phyloP scores from a whole-genome alignment of 2,329 filamentous ascomycete genomes.

The Ceratocystis ficicola region DNA sequence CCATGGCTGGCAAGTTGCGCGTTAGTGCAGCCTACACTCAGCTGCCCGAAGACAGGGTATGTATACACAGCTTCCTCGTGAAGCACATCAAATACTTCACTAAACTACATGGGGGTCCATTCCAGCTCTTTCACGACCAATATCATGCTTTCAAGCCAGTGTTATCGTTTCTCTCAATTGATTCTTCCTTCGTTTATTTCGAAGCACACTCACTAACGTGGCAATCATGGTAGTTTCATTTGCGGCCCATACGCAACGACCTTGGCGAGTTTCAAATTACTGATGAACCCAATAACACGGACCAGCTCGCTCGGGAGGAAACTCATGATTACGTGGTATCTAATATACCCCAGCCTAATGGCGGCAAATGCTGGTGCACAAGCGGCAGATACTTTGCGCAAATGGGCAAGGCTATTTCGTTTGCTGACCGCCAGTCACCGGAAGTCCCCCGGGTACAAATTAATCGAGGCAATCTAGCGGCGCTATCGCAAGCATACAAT shows the following conservation, averaged over 20 bases:
- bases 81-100: neutral
- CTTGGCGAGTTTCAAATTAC: neutral
- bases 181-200: neutral
- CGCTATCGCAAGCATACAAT: constrained; percentile 46
- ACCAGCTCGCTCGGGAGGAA: neutral
- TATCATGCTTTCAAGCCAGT: neutral
- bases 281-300: neutral
- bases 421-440: constrained; percentile 7
- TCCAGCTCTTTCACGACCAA: neutral
- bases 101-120: neutral
- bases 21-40: neutral
- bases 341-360: too few species aligned
- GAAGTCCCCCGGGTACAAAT: constrained; percentile 26
- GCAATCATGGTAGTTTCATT: neutral
- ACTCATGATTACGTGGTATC: neutral
- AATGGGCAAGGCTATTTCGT: neutral
- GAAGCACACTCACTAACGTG: neutral
- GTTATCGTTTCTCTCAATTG: neutral
- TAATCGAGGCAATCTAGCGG: constrained; percentile 45
- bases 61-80: neutral
- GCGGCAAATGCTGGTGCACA: neutral
- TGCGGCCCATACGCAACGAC: neutral
- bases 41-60: neutral
- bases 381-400: neutral
- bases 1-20: neutral